A percentile compares a stretch with the other conserved stretches of the same genome.
phyloP scores from a whole-genome alignment of 2,329 filamentous ascomycete genomes.

The Boeremia lycopersici region DNA sequence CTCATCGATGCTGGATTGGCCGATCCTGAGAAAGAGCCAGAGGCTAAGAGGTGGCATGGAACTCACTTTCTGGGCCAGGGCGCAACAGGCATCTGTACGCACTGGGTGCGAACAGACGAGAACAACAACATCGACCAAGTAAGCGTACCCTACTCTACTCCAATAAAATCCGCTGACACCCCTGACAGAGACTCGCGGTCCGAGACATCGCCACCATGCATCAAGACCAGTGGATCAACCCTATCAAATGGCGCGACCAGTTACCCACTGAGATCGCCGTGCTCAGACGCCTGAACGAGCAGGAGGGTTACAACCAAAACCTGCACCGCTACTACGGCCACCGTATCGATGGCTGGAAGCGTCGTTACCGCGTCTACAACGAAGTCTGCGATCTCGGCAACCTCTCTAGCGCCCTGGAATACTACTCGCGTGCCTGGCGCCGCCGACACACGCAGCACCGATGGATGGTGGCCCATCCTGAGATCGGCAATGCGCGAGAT shows the following conservation, averaged over 20 bases:
- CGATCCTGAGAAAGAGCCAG: not conserved
- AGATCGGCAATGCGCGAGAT: not conserved
- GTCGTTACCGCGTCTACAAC: constrained; percentile 11
- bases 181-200: not conserved
- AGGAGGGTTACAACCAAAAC: not conserved
- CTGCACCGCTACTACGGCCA: constrained; percentile 10
- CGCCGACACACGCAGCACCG: not conserved
- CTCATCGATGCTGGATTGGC: not conserved
- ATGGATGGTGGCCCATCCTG: not conserved
- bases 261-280: constrained; percentile 16
- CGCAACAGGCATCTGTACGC: not conserved
- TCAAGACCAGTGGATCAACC: constrained; percentile 5
- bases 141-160: not conserved
- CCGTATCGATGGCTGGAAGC: not conserved
- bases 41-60: not conserved
- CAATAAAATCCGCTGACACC: not conserved
- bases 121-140: not conserved
- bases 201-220: not conserved
- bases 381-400: constrained; percentile 7
- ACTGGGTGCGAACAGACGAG: not conserved
- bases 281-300: not conserved
- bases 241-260: constrained; percentile 13
- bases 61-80: not conserved
- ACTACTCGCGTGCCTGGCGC: not conserved
- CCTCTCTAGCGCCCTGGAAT: not conserved